Evolutionary conservation across 1,139 yeast species (phyloP), one percentile per base, ranked within the genome.

Genomic region (Lodderomyces elongisporus): DNA sequence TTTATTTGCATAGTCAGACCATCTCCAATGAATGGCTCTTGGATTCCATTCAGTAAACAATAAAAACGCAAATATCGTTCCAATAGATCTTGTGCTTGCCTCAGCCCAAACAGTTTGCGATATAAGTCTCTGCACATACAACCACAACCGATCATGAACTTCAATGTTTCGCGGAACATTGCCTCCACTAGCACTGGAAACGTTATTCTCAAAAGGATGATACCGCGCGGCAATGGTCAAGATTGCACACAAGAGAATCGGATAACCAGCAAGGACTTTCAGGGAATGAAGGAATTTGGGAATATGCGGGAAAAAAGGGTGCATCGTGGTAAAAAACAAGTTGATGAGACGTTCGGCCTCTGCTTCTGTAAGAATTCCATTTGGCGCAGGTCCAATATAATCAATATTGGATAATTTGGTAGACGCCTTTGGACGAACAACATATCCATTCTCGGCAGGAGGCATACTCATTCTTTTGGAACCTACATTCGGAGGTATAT

Each of bases 31-130:
- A 41, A 88, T 87, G 4, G 96, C 95, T 35, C 96, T 64, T 2
- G 96, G 96, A 48, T 87, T 87, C 96, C 96, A 88, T 54, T 88
- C 96, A 0, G 95, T 85, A 46, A 88, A 81, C n/a, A 89, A 60
- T 31, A 88, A 60, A 51, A 88, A 85, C 1, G 96, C 89, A 46
- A 83, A 71, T 5, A 87, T 80, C 0, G 96, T 87, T 1, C 95
- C 96, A 5, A 87, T 75, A 0, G 93, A 81, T 42, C 96, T 63
- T 4, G 95, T 83, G 39, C 88, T 79, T 0, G 95, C 94, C 52
- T 85, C 96, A 1, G 95, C 95, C 96, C 96, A 88, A 4, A 87
- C 91, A 0, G 95, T 82, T 52, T 81, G 87, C 2, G 95, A 83
- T 31, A 88, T 80, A 37, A 87, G 64, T 42, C 80, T 58, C 58